Base-by-base conservation (phyloP, 805 yeast genomes). In the Babjeviella inositovora region DNA sequence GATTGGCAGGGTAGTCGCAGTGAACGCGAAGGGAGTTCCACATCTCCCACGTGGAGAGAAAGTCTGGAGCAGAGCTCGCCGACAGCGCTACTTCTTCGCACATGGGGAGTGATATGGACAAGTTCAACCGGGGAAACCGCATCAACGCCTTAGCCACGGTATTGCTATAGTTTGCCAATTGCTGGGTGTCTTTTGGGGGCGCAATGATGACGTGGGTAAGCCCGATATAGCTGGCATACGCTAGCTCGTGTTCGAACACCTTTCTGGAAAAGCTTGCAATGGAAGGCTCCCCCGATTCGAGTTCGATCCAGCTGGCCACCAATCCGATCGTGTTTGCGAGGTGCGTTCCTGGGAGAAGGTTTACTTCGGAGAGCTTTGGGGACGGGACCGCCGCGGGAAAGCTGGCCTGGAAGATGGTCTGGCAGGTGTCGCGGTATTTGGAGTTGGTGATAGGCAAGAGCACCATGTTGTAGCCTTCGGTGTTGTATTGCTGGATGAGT, bases 261-360 rank as follows among this genome's bases (percentile, higher is more conserved):
- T 71, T 71, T 17, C 47, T 45, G 5, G 75, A 66, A 23, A 71
- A 50, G 29, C 57, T 63, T 15, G 72, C 62, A 4, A 65, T 50
- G 5, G 53, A 30, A 0, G 45, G 39, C 38, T 70, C 66, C 7
- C 47, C 45, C 15, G 70, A 59, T 31, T 72, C 81, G 19, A 72
- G 42, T 34, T 72, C 81, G n/a, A 71, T 50, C 81, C 82, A 74
- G 3, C 76, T 66, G 0, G 81, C 62, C 3, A 72, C 41, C 15
- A 72, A 34, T 0, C 79, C 81, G 13, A 74, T 57, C 6, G 66
- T 43, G 31, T 45, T 41, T 2, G 35, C 25, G 3, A 54, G 39
- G 34, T 62, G 63, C 1, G 39, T 31, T 1, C 65, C 68, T 1
- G 59, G 50, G 7, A 50, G 37, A 5, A 62, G 34, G 22, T 49